Conservation (phyloP, 768 basidiomycete species). For the Lepiota subincarnata region DNA sequence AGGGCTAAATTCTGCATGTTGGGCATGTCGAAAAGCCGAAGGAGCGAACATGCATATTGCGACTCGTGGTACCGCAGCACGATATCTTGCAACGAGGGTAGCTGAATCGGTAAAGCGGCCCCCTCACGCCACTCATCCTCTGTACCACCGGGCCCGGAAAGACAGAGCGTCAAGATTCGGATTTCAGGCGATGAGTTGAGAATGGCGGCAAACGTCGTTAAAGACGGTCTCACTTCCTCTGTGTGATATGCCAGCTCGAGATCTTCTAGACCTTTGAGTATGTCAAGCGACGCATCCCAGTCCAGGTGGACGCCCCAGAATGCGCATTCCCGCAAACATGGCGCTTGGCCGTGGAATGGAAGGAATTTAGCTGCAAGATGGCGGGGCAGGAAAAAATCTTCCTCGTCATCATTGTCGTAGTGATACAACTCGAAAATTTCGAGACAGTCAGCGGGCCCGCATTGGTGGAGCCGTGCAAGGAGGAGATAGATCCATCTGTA, state of each 20-base stretch:
- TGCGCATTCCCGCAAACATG: conserved; percentile 42
- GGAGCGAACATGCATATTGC: conserved; percentile 33
- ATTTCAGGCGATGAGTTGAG: conserved; percentile 52
- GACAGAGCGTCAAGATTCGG: conserved; percentile 43
- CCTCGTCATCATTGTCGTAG: conserved; percentile 41
- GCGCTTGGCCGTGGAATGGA: conserved; percentile 53
- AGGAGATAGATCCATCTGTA: conserved; percentile 46
- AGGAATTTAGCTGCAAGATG: conserved; percentile 37
- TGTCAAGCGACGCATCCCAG: conserved; percentile 47
- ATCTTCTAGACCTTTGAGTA: conserved; percentile 42
- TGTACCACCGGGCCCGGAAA: conserved; percentile 49
- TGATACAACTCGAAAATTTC: conserved; percentile 53
- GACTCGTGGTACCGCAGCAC: conserved; percentile 36
- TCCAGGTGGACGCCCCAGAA: conserved; percentile 72
- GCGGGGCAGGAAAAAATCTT: conserved; percentile 34
- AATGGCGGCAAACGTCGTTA: conserved; percentile 46
- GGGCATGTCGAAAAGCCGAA: conserved; percentile 36
- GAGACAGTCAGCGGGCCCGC: conserved; percentile 49
- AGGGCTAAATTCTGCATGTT: conserved; percentile 41
- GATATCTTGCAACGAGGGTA: conserved; percentile 37
- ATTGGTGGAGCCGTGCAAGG: conserved; percentile 37
- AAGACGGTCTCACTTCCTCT: conserved; percentile 60
- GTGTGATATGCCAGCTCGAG: conserved; percentile 62
- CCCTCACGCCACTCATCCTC: conserved; percentile 35
- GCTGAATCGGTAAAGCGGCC: conserved; percentile 30